Evolutionary conservation across 345 rosid species (phyloP), one percentile per base, ranked within the genome.

Genomic region (Dipteronia dyeriana): DNA sequence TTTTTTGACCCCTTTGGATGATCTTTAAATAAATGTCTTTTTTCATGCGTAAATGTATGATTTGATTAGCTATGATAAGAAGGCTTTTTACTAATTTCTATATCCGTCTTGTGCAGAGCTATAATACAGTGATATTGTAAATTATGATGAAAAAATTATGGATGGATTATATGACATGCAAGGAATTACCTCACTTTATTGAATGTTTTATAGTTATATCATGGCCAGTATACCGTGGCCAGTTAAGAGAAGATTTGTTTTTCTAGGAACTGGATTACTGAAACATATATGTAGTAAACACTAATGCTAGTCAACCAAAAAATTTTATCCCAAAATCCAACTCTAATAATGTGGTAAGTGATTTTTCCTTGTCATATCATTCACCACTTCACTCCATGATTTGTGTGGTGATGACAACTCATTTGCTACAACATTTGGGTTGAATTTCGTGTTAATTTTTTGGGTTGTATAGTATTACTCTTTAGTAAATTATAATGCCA

Each of bases 161-260:
- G 95, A 93, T 91, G 98, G 98, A 41, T 95, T 95, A 72, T 93
- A 95, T 83, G 98, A 90, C 61, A 92, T 90, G 59, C 87, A 88
- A 74, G 89, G 92, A 74, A 79, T 87, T 82, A 78, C 93, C 70
- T 84, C 97, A 66, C 88, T 78, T 86, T 83, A 63, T 9, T 34
- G 20, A 66, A 13, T 31, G 49, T 31, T 31, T 31, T 31, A 4
- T 31, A 25, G 62, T 66, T 66, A 29, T 66, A 66, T 63, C 16
- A 51, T 51, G 17, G 39, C 66, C 17, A 12, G 7, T 12, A 29
- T 66, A 66, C 29, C 16, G 16, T 51, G 17, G 39, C 66, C 17
- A 12, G 7, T 12, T 10, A 31, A 4, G 7, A 31, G 17, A 26
- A 26, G 20, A 14, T 45, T 76, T 39, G 38, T 19, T 31, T 2